Base-by-base conservation (phyloP, 768 basidiomycete species). In the Boletus pseudopeckii region DNA sequence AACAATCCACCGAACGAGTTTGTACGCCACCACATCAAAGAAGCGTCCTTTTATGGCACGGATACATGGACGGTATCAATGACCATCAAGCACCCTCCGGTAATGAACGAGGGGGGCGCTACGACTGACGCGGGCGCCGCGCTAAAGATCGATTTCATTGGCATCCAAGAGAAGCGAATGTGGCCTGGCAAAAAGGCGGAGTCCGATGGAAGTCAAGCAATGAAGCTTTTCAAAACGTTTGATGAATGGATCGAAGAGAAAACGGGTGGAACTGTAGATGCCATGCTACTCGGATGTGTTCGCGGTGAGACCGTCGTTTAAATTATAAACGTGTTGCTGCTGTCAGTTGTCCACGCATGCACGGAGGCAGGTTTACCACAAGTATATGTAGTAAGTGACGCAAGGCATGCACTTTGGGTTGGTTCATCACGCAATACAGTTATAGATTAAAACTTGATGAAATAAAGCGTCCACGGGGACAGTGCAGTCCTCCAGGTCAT, bases 1-100 rank as follows among this genome's bases (percentile, higher is more conserved):
- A 75, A 85, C 56, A 80, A 83, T 50, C 93, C 96, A 1, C 90
- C 92, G 0, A 70, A 82, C 48, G 88, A 90, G 52, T 74, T 78
- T 59, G 80, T 80, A 7, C 80, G 93, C 8, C 96, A 98, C 64
- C 90, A 93, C 61, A 81, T 98, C 72, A 97, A 93, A 66, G 92
- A 95, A 67, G 92, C 83, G 0, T 92, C 93, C 3, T 92, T 90
- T 69, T 92, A 91, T 60, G 88, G 86, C 1, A 78, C 79, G 10
- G 82, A 90, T 52, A 75, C 77, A 0, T 95, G 90, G 81, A 74
- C 78, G 0, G 72, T 97, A 39, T 80, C 90, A 57, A 75, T 98
- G 55, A 80, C 85, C 30, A 70, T 92, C 50, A 81, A 85, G 64
- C 68, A 85, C 13, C 74, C 78, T 7, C 41, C 63, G 0, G 47